Percentiles rank a stretch among this genome's conserved stretches.
These are phyloP conservation scores for Phytopythium cucurbitacearum DNA, from an alignment of 352 stramenopile species.

Conservation along the genomic window DNA sequence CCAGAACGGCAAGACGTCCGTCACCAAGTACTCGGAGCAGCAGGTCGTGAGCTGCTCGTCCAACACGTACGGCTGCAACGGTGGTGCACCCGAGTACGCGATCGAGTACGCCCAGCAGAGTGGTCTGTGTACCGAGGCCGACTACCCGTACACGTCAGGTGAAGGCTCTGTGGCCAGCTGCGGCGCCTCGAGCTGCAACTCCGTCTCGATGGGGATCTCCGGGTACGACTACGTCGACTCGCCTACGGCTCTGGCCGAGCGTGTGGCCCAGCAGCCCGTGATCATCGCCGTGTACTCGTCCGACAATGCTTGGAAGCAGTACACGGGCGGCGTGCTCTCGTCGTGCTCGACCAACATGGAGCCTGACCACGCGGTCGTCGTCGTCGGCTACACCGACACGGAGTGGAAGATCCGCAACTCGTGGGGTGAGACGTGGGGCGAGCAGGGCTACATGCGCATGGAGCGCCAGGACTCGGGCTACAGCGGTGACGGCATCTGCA, in stretches of 20 bases:
- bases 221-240: conserved; percentile 61
- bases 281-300: conserved; percentile 91
- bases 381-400: conserved; percentile 92
- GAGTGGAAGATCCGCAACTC: conserved; percentile 97
- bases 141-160: conserved; percentile 64
- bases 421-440: conserved; percentile 93
- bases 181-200: conserved; percentile 28
- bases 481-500: conserved; percentile 38
- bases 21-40: conserved; percentile 88
- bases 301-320: conserved; percentile 95
- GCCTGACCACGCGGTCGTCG: conserved; percentile 97
- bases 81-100: conserved; percentile 84
- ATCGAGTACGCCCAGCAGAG: conserved; percentile 83
- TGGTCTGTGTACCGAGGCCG: conserved; percentile 55
- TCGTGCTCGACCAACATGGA: conserved; percentile 72
- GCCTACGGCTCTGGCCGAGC: background rate
- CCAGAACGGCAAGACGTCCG: conserved; percentile 31
- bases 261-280: conserved; percentile 88
- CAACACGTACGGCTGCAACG: conserved; percentile 80
- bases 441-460: conserved; percentile 93
- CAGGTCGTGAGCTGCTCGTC: conserved; percentile 89
- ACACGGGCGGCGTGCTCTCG: conserved; percentile 87
- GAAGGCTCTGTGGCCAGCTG: conserved; percentile 9
- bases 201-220: conserved; percentile 22
- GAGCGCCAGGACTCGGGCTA: conserved; percentile 54